phyloP scores from a whole-genome alignment of 371 early-diverging fungal species.

The Sporodiniella umbellata region DNA sequence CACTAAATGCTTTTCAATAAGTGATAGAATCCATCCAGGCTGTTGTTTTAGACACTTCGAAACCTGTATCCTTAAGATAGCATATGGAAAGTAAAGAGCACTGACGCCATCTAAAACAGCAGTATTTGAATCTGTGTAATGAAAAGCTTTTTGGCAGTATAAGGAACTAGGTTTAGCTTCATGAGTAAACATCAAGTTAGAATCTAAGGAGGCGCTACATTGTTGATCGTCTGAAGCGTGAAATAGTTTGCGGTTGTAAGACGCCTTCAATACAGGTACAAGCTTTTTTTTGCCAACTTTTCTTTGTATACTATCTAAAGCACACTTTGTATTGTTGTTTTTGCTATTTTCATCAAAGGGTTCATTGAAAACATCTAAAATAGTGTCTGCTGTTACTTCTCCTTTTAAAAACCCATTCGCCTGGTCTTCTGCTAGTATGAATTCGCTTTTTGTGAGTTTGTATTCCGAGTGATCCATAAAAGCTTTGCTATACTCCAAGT shows the following conservation, averaged over 20 bases:
- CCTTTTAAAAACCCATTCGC: conserved; percentile 86
- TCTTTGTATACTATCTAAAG: conserved; percentile 81
- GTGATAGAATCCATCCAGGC: conserved; percentile 90
- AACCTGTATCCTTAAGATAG: conserved; percentile 96
- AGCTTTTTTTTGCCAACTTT: conserved; percentile 72
- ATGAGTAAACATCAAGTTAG: conserved; percentile 95
- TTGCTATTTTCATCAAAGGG: conserved; percentile 34
- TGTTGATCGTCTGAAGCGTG: conserved; percentile 98
- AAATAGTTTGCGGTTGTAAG: conserved; percentile 99
- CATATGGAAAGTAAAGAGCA: conserved; percentile 98
- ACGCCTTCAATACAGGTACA: conserved; percentile 87
- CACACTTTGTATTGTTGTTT: conserved; percentile 64
- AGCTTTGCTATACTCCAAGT: conserved; percentile 97
- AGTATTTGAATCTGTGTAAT: no score
- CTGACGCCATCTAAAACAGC: no score
- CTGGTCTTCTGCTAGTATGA: conserved; percentile 87
- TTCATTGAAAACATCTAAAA: conserved; percentile 64
- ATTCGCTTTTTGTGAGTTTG: conserved; percentile 88
- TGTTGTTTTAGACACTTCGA: conserved; percentile 89
- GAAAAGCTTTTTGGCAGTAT: conserved; percentile 37
- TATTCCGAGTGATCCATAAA: conserved; percentile 96
- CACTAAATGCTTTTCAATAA: conserved; percentile 86
- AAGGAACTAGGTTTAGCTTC: conserved; percentile 81
- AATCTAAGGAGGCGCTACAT: conserved; percentile 96
- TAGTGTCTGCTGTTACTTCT: conserved; percentile 64